A percentile compares a stretch with the other conserved stretches of the same genome.
Evolutionary conservation across 495 filamentous ascomycete species (phyloP).

Genomic region (Hypoxylon subgilvum): DNA sequence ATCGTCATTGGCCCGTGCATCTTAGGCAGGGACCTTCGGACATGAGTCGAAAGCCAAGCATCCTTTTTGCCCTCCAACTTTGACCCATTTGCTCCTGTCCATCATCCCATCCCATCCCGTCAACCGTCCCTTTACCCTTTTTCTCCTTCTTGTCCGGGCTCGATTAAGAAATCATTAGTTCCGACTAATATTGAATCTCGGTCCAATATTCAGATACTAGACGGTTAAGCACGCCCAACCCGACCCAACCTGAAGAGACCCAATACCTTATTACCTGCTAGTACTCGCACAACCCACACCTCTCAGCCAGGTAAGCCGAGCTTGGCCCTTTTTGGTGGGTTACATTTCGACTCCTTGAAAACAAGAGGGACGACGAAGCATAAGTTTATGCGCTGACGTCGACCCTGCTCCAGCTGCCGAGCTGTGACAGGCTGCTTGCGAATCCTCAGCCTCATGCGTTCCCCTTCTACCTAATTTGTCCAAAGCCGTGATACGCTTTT

Average conservation of each 20-base stretch:
- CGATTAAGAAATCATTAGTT: no score
- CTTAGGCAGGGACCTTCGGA: conserved; percentile 26
- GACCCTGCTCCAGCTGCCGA: conserved; percentile 40
- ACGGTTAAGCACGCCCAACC: no score
- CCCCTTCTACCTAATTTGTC: conserved; percentile 32
- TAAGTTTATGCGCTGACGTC: conserved; percentile 54
- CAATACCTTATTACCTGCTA: no score
- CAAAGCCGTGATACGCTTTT: conserved; percentile 27
- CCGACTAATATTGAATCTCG: no score
- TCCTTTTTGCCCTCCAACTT: conserved; percentile 5
- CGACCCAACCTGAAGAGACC: conserved; percentile 3
- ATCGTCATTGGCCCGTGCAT: conserved; percentile 40
- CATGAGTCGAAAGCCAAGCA: neutral
- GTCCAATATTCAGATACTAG: no score
- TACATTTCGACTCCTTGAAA: conserved; percentile 27
- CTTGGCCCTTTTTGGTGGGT: conserved; percentile 33
- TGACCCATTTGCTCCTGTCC: no score
- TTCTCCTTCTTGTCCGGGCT: no score
- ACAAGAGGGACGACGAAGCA: conserved; percentile 15
- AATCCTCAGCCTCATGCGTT: conserved; percentile 42
- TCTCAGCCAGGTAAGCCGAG: conserved; percentile 18
- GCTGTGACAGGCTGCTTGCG: conserved; percentile 40
- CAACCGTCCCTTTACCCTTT: no score
- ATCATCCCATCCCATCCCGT: no score
- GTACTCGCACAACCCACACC: conserved; percentile 5